Percentiles rank a stretch among this genome's conserved stretches.
Evolutionary conservation across 2,329 filamentous ascomycete species (phyloP).

Genomic region (Colletotrichum tamarilloi): DNA sequence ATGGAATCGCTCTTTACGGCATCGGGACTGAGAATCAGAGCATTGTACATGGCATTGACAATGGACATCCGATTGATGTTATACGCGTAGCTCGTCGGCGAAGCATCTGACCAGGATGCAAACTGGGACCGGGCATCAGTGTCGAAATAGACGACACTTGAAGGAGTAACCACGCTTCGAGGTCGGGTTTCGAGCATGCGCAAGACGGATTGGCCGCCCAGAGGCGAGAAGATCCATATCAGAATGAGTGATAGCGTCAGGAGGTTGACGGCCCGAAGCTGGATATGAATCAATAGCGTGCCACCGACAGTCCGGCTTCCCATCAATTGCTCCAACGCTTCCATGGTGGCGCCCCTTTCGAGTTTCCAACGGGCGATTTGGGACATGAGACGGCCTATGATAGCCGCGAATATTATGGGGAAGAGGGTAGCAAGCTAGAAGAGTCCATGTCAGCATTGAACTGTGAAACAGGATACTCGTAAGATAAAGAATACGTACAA

Average conservation of each 20-base stretch:
- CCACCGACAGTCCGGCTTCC: conserved; percentile 44
- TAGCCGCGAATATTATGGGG: conserved; percentile 43
- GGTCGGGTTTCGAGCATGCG: conserved; percentile 27
- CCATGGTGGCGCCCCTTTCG: conserved; percentile 41
- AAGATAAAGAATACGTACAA: neutral
- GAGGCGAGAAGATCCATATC: conserved; percentile 44
- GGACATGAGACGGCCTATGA: conserved; percentile 41
- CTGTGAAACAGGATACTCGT: neutral
- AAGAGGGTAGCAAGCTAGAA: conserved; percentile 38
- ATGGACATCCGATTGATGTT: neutral
- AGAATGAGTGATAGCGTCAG: conserved; percentile 40
- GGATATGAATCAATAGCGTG: conserved; percentile 40
- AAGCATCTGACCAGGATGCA: neutral
- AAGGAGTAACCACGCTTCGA: neutral
- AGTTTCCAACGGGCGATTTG: conserved; percentile 42
- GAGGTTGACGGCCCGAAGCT: conserved; percentile 41
- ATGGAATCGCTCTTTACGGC: conserved; percentile 36
- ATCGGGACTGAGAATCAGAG: conserved; percentile 37
- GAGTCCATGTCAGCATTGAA: neutral
- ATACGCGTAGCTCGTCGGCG: neutral
- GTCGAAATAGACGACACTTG: neutral
- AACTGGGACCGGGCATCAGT: neutral
- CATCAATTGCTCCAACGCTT: conserved; percentile 42
- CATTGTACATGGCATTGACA: conserved; percentile 28
- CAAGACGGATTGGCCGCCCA: conserved; percentile 44